These are phyloP conservation scores for Hyaloraphidium curvatum DNA, from an alignment of 192 early-diverging fungal genomes.

Conservation along the genomic window DNA sequence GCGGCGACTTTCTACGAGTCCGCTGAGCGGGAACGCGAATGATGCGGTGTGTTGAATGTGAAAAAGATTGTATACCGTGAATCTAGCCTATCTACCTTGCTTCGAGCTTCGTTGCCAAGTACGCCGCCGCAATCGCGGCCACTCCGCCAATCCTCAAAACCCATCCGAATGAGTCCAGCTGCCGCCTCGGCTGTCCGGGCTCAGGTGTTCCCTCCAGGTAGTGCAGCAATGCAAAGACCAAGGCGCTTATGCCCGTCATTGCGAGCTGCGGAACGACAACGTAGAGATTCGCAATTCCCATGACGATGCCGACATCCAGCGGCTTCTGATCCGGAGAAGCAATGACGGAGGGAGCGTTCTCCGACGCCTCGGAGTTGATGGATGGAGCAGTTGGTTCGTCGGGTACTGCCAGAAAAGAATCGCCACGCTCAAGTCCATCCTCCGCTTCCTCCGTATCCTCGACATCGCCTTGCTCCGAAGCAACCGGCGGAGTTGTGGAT, in stretches of 20 bases:
- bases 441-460: no score
- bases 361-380: background rate
- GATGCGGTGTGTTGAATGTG: no score
- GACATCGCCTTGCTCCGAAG: no score
- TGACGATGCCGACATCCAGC: slow-evolving; percentile 39
- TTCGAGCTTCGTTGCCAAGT: no score
- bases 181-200: slow-evolving; percentile 2
- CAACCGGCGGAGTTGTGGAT: no score
- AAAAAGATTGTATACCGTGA: no score
- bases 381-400: background rate
- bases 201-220: background rate
- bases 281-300: slow-evolving; percentile 92
- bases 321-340: background rate
- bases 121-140: slow-evolving; percentile 47
- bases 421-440: no score
- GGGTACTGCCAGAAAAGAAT: no score
- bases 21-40: no score
- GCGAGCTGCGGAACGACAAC: slow-evolving; percentile 85
- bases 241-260: slow-evolving; percentile 52
- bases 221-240: slow-evolving; percentile 29
- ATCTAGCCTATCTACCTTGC: no score
- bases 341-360: background rate
- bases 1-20: no score
- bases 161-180: slow-evolving; percentile 33
- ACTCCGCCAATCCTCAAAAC: slow-evolving; percentile 51